Evolutionary conservation across 345 rosid genomes (phyloP).

Genomic region (Kandelia obovata): DNA sequence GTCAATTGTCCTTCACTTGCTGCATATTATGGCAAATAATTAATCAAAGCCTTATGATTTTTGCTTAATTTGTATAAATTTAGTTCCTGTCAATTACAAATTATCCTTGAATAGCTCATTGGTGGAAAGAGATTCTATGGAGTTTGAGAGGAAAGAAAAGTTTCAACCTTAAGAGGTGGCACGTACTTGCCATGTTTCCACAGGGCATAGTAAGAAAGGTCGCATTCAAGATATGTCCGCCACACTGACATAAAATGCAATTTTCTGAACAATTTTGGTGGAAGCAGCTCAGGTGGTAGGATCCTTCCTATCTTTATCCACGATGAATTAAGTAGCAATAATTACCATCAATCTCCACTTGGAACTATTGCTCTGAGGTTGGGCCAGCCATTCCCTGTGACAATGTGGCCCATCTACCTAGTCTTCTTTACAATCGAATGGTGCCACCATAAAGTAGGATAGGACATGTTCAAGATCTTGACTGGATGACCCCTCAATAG

Average conservation of each 20-base stretch:
- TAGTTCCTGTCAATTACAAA: too few relatives aligned
- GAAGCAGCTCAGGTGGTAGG: neutral
- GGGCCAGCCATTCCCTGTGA: neutral
- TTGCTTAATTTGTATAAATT: too few relatives aligned
- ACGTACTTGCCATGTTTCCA: neutral
- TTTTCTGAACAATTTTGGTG: conserved; percentile 3
- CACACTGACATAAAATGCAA: neutral
- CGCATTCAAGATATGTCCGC: conserved; percentile 3
- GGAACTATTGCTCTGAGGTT: conserved; percentile 17
- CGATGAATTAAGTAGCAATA: neutral
- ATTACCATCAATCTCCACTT: conserved; percentile 10
- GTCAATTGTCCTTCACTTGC: too few relatives aligned
- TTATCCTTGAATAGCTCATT: too few relatives aligned
- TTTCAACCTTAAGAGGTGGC: neutral
- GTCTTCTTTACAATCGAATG: conserved; percentile 10
- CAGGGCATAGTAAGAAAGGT: neutral
- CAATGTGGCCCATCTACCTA: conserved; percentile 3
- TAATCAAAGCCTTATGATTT: too few relatives aligned
- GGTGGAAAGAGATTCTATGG: too few relatives aligned
- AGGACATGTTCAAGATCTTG: neutral
- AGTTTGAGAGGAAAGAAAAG: too few relatives aligned
- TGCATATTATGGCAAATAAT: too few relatives aligned
- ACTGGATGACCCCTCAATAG: neutral
- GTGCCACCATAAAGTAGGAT: conserved; percentile 4
- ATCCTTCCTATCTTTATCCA: conserved; percentile 6